Base-by-base conservation (phyloP, 306 rosid species). In the Arachis stenosperma region DNA sequence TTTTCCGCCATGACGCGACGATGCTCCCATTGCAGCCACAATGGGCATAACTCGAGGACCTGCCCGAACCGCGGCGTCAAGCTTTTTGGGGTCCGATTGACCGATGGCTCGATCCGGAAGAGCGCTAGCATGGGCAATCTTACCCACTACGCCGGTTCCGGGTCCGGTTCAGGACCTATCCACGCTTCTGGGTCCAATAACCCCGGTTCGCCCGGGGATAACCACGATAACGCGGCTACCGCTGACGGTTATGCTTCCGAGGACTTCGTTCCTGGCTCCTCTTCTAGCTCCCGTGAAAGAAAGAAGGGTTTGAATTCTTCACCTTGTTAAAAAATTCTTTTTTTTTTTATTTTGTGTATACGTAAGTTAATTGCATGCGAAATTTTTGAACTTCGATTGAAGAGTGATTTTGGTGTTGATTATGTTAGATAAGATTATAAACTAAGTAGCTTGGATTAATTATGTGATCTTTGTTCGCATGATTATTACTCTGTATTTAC, bases 51-150 rank as follows among this genome's bases (percentile, higher is more conserved):
- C 81, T 91, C 98, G 3, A 82, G 98, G 75, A 94, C 98, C 0
- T 94, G 98, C 46, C 98, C 97, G 7, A 91, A 94, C 70, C 98
- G 97, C 0, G 98, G 96, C 13, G 98, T 94, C 36, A 94, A 94
- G 88, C 83, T 94, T 0, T 94, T 94, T 36, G 98, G 98, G 11
- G 98, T 94, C 47, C 85, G 98, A 51, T 82, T 94, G 81, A 94
- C 96, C 10, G 98, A 94, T 52, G 98, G 99, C 37, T 89, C 90
- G 70, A 94, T 94, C 84, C 83, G 96, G 67, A 94, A 94, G 88
- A 94, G 99, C 52, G 99, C 93, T 6, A 94, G 99, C 37, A 91
- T 94, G 99, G 99, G 99, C 8, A 94, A 90, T 79, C 91, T 94
- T 22, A 88, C 89, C 69, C 99, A 91, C 83, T 94, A 89, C 39